Evolutionary conservation across 148 eudicot genomes (phyloP).

Genomic region (Linanthus parryae): DNA sequence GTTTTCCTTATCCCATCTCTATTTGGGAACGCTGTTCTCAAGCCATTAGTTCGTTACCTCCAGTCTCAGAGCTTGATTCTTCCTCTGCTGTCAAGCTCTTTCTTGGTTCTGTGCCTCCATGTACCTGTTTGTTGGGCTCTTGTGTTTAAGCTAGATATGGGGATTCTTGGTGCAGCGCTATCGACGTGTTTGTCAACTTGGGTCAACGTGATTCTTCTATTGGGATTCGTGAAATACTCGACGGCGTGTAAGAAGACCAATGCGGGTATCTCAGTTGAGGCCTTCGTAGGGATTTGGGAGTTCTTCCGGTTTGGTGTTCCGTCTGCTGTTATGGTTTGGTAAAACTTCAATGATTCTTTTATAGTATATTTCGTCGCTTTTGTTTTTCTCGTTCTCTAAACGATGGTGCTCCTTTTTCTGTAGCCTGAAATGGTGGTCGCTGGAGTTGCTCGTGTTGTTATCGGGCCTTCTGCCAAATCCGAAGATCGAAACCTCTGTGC

Average conservation of each 20-base stretch:
- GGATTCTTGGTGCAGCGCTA: constrained; percentile 23
- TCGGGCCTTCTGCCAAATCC: constrained; percentile 32
- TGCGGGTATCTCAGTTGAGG: constrained; percentile 15
- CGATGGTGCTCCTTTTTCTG: background rate
- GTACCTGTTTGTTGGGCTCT: constrained; percentile 30
- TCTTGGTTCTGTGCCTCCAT: constrained; percentile 22
- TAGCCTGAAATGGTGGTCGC: constrained; percentile 41
- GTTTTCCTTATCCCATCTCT: constrained; percentile 31
- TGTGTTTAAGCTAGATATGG: constrained; percentile 22
- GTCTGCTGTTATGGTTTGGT: constrained; percentile 40
- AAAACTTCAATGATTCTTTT: background rate
- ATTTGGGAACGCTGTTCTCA: constrained; percentile 21
- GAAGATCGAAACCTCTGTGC: constrained; percentile 30
- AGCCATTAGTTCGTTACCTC: constrained; percentile 24
- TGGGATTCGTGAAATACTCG: constrained; percentile 19
- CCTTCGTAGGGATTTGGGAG: constrained; percentile 12
- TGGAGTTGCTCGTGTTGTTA: constrained; percentile 23
- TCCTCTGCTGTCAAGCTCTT: constrained; percentile 25
- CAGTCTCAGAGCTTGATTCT: constrained; percentile 27
- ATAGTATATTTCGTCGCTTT: background rate
- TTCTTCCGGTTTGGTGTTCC: constrained; percentile 29
- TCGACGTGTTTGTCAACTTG: constrained; percentile 28
- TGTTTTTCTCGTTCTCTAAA: background rate
- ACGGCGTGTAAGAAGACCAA: constrained; percentile 18
- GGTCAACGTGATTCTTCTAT: constrained; percentile 19